phyloP scores from a whole-genome alignment of 257 asterid genomes.

The Avicennia marina region DNA sequence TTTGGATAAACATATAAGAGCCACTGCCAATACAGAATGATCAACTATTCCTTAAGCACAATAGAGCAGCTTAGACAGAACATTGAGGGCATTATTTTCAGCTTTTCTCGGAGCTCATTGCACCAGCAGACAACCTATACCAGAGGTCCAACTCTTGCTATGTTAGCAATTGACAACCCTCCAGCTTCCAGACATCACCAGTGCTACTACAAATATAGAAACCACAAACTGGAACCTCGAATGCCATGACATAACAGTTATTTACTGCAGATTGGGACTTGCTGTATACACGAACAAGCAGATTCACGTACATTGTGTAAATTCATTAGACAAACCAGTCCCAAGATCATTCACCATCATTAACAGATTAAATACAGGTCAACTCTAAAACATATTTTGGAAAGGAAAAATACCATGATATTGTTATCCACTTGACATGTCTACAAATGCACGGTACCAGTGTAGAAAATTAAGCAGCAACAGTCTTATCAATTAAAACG shows the following conservation, averaged over 20 bases:
- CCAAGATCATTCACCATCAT: neutral
- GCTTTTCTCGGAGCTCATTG: too few species aligned
- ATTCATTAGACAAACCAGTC: too few species aligned
- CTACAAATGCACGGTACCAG: neutral
- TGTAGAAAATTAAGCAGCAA: slow-evolving; percentile 12
- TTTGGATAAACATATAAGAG: too few species aligned
- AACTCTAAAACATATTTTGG: neutral
- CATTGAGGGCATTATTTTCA: neutral
- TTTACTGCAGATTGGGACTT: neutral
- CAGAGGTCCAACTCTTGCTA: neutral
- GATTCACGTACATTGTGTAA: too few species aligned
- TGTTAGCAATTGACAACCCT: neutral
- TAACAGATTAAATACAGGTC: neutral
- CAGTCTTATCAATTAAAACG: neutral
- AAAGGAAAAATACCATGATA: neutral
- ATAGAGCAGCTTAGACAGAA: neutral
- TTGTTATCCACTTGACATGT: neutral
- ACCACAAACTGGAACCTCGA: neutral
- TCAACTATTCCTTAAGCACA: neutral
- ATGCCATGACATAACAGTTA: neutral
- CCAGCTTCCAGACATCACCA: neutral
- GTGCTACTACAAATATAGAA: neutral
- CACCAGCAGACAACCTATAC: neutral
- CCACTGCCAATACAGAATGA: neutral
- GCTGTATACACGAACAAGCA: neutral